phyloP scores from a whole-genome alignment of 1,139 yeast species.

The Suhomyces maxii region DNA sequence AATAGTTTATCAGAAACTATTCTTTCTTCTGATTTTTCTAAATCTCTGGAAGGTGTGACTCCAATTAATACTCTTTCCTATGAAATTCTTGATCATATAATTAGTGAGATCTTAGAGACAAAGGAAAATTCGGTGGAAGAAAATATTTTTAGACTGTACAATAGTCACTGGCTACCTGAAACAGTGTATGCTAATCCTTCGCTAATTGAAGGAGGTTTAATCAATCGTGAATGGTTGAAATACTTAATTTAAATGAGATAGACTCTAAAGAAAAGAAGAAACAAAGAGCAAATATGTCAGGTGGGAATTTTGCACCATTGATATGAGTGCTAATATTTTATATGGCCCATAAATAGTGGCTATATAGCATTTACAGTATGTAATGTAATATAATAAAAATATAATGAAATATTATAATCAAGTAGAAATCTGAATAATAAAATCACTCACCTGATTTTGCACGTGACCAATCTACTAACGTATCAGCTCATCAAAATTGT shows the following conservation, averaged over 20 bases:
- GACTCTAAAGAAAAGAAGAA: too few relatives aligned
- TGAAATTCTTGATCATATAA: conserved; percentile 35
- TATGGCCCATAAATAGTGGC: background rate
- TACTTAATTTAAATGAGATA: conserved; percentile 29
- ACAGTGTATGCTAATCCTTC: conserved; percentile 45
- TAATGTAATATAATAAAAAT: background rate
- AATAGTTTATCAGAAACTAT: conserved; percentile 25
- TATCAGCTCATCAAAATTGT: background rate
- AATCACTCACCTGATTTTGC: background rate
- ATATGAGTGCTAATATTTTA: too few relatives aligned
- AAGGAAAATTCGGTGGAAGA: conserved; percentile 26
- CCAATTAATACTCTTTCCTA: conserved; percentile 32
- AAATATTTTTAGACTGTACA: conserved; percentile 39
- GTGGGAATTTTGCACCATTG: too few relatives aligned
- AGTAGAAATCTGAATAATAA: background rate
- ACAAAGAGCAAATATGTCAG: too few relatives aligned
- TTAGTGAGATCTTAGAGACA: conserved; percentile 30
- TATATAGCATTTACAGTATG: background rate
- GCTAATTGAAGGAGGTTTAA: conserved; percentile 36
- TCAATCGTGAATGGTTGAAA: conserved; percentile 41
- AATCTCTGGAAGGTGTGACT: conserved; percentile 15
- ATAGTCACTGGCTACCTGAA: conserved; percentile 44
- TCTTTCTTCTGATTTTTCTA: conserved; percentile 23
- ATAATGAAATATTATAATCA: too few relatives aligned
- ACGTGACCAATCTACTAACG: too few relatives aligned